These are phyloP conservation scores for Geranium incanum DNA, from an alignment of 441 rosid species.

Conservation along the genomic window DNA sequence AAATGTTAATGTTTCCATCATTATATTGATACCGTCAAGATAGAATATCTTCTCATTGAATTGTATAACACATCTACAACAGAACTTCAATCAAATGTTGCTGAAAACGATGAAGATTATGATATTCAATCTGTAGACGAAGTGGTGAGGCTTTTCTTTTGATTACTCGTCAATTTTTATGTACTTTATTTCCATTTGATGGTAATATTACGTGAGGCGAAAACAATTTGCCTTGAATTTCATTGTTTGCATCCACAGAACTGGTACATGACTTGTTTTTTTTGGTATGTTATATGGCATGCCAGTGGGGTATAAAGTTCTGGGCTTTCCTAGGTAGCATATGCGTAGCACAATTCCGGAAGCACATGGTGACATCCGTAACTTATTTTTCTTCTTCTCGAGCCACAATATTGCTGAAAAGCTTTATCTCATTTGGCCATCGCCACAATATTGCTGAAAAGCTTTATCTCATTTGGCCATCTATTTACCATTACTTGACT, in stretches of 20 bases:
- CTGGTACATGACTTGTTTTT: conserved; percentile 1
- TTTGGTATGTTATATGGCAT: conserved; percentile 1
- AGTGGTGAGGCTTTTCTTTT: conserved; percentile 46
- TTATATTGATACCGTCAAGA: conserved; percentile 16
- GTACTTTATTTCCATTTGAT: background rate
- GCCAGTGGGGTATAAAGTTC: background rate
- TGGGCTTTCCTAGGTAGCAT: conserved; percentile 4
- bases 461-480: conserved; percentile 1
- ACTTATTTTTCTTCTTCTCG: background rate
- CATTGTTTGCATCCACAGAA: background rate
- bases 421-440: conserved; percentile 1
- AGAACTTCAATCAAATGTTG: conserved; percentile 39
- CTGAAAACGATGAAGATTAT: conserved; percentile 67
- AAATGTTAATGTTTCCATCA: conserved; percentile 15
- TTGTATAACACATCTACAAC: conserved; percentile 20
- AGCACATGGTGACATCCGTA: background rate
- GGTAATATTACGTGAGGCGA: background rate
- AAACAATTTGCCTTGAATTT: background rate
- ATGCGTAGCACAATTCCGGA: background rate
- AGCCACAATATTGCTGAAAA: background rate
- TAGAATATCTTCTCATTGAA: conserved; percentile 18
- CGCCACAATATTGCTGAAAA: background rate
- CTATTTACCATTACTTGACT: background rate
- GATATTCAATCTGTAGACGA: conserved; percentile 54
- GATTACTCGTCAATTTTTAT: background rate